These are phyloP conservation scores for Pseudocercospora cruenta DNA, from an alignment of 2,329 filamentous ascomycete species.

Conservation along the genomic window DNA sequence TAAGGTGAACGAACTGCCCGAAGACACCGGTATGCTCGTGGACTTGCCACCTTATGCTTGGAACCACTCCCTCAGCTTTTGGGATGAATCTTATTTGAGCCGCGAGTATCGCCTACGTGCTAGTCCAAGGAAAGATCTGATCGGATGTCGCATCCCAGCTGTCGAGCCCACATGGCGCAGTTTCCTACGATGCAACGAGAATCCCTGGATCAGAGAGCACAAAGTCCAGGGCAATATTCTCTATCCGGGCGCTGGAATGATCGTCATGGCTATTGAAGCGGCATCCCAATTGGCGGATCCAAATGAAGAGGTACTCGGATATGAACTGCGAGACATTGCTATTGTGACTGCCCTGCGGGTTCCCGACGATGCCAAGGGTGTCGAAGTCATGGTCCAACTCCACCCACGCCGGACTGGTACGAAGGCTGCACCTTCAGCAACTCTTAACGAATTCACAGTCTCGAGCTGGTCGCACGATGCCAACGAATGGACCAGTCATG, in stretches of 20 bases:
- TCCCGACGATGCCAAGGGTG: constrained; percentile 12
- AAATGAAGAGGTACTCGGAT: constrained; percentile 11
- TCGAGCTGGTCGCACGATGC: constrained; percentile 2
- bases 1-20: background rate
- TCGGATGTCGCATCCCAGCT: constrained; percentile 18
- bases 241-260: constrained; percentile 18
- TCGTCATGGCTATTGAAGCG: constrained; percentile 22
- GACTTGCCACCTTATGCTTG: constrained; percentile 23
- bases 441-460: constrained; percentile 12
- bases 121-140: constrained; percentile 14
- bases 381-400: constrained; percentile 15
- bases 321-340: constrained; percentile 18
- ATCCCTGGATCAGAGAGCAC: constrained; percentile 25
- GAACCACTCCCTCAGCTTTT: constrained; percentile 17
- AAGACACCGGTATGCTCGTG: constrained; percentile 5
- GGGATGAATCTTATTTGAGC: constrained; percentile 18
- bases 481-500: constrained; percentile 15
- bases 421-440: constrained; percentile 5
- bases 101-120: constrained; percentile 17
- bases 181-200: constrained; percentile 13
- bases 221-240: constrained; percentile 13
- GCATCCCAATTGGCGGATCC: constrained; percentile 12
- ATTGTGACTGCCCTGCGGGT: constrained; percentile 12
- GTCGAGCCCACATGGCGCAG: constrained; percentile 21
- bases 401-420: constrained; percentile 5